These are phyloP conservation scores for Phytopythium boreale DNA, from an alignment of 352 stramenopile genomes.

Conservation along the genomic window DNA sequence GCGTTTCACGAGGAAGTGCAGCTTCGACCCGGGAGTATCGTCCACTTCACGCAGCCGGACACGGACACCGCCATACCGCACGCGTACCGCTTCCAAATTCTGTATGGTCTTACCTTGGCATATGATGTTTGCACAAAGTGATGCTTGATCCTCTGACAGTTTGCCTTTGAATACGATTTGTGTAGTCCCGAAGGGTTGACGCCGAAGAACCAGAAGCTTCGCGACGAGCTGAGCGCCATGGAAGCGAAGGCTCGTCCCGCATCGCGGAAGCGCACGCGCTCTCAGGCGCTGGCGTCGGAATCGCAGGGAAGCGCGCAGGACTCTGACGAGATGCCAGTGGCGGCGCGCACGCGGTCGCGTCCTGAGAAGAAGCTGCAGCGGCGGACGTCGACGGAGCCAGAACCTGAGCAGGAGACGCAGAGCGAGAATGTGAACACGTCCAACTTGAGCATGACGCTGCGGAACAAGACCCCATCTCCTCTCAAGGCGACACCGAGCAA, in stretches of 20 bases:
- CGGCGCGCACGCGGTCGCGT: conserved; percentile 3
- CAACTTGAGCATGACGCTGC: conserved; percentile 1
- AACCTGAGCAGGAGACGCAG: neutral
- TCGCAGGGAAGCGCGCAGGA: conserved; percentile 14
- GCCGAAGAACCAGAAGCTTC: conserved; percentile 14
- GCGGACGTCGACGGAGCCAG: neutral
- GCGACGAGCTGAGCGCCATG: conserved; percentile 18
- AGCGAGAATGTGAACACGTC: conserved; percentile 3
- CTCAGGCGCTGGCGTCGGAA: conserved; percentile 11
- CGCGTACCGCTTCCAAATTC: conserved; percentile 53
- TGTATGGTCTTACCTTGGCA: conserved; percentile 33
- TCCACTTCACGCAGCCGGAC: conserved; percentile 53
- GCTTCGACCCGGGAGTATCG: conserved; percentile 28
- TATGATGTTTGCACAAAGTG: neutral
- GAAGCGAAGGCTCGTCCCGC: conserved; percentile 14
- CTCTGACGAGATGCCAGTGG: conserved; percentile 2
- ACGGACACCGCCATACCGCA: conserved; percentile 14
- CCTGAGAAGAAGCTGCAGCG: conserved; percentile 5
- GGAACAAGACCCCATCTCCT: neutral
- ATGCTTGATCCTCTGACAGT: neutral
- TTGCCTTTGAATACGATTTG: neutral
- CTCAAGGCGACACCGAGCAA: neutral
- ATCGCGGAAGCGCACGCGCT: conserved; percentile 17
- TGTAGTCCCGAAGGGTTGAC: conserved; percentile 25
- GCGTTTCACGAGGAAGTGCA: conserved; percentile 19